Evolutionary conservation across 1,284 basidiomycete species (phyloP), one percentile per base, ranked within the genome.

Genomic region (Rhodotorula sp.): DNA sequence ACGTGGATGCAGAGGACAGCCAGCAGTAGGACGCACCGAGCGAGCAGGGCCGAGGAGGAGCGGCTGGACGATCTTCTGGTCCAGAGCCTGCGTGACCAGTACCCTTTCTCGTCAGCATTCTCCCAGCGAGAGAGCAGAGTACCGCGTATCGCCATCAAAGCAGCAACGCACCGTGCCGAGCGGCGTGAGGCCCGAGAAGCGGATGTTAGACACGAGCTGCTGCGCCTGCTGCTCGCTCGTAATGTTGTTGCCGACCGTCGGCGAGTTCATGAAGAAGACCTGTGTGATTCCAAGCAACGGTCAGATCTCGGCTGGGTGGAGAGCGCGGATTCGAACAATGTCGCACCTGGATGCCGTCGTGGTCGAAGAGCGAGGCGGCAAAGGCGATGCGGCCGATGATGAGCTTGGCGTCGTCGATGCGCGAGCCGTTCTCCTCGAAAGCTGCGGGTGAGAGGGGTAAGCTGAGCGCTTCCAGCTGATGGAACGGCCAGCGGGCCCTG

Each of bases 21-120:
- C 5, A 34, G 34, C 34, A 2, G 34, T 3, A 5, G 27, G 17
- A 23, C 70, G 61, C 59, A 77, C 76, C 23, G 73, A 52, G 42
- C 80, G 77, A 23, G 83, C 83, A 5, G 83, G 83, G 27, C 79
- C 81, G 45, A 84, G 74, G 7, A 85, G 79, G 45, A 83, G 74
- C 34, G 84, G 84, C 74, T 84, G 80, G 48, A 85, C 70, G 71
- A 85, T 79, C 80, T 84, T 84, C 58, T 80, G 77, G 66, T 80
- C 78, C 48, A 85, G 75, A 9, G 59, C 46, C 65, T 67, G 65
- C n/a, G 13, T 4, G 23, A 13, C 12, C 5, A 13, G 14, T 4
- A 12, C 34, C 3, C 1, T n/a, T 41, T 5, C 19, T 19, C 3
- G 60, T 25, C 19, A 25, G 46, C 16, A 12, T 1, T 17, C 41